These are phyloP conservation scores for Brassica nigra DNA, from an alignment of 345 rosid genomes.

Conservation along the genomic window DNA sequence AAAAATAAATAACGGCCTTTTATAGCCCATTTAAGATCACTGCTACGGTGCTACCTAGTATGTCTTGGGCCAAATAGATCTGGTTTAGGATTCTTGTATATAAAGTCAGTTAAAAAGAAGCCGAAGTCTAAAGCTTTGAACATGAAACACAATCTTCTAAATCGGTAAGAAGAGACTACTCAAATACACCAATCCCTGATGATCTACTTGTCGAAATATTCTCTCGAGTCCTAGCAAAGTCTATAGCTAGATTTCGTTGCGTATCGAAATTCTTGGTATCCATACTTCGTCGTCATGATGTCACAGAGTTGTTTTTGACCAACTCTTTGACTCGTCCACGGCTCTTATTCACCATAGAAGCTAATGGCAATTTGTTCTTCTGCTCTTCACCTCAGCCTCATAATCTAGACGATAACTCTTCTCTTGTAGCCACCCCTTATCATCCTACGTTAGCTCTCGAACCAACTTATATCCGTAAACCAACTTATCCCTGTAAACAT, in stretches of 20 bases:
- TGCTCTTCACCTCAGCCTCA: conserved; percentile 17
- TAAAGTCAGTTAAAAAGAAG: no score
- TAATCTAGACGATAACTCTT: not conserved
- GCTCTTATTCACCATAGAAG: not conserved
- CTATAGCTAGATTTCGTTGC: not conserved
- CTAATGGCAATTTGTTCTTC: not conserved
- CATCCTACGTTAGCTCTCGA: not conserved
- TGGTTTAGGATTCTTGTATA: no score
- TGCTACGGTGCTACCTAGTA: no score
- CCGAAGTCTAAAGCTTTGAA: no score
- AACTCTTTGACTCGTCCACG: not conserved
- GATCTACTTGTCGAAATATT: not conserved
- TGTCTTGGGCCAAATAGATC: no score
- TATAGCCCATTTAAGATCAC: no score
- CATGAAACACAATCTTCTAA: not conserved
- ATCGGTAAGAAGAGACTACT: not conserved
- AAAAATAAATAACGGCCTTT: no score
- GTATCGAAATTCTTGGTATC: not conserved
- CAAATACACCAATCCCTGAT: not conserved
- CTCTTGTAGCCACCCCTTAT: not conserved
- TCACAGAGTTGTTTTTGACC: not conserved
- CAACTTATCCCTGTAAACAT: not conserved
- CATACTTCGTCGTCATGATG: not conserved
- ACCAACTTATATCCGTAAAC: not conserved
- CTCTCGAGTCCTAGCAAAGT: not conserved